Conservation (phyloP, 176 grass and related monocot species). For the Triticum monococcum region DNA sequence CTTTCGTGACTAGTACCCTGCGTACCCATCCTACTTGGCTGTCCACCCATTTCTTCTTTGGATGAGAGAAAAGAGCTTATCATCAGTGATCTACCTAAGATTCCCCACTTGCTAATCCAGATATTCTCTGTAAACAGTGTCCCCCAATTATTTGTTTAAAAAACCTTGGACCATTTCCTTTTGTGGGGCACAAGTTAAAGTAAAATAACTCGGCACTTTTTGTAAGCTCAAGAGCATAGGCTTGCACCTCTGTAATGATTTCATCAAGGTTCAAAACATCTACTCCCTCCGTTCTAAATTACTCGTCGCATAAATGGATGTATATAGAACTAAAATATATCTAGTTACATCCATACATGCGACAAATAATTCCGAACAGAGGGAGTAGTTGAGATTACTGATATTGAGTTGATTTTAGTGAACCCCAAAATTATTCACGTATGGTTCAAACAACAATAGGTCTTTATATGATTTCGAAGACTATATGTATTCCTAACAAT, state of each 20-base stretch:
- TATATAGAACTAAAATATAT: too few species aligned
- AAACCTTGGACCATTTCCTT: neutral
- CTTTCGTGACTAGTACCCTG: conserved; percentile 10
- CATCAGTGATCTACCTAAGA: conserved; percentile 23
- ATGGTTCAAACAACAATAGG: neutral
- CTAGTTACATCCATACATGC: too few species aligned
- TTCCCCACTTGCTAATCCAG: conserved; percentile 27
- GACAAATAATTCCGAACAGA: too few species aligned
- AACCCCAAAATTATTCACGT: neutral
- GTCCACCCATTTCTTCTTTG: conserved; percentile 4
- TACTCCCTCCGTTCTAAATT: too few species aligned
- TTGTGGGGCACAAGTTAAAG: neutral
- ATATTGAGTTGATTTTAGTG: neutral
- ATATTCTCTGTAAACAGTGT: neutral
- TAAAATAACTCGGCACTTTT: neutral
- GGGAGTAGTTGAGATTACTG: neutral
- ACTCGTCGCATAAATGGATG: too few species aligned
- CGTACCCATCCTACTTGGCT: neutral
- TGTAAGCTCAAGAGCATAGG: neutral
- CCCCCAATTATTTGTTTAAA: neutral
- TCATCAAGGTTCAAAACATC: neutral
- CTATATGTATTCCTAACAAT: too few species aligned
- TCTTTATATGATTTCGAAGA: too few species aligned
- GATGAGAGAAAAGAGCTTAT: neutral
- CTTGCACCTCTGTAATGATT: neutral